These are phyloP conservation scores for Ustilago crameri DNA, from an alignment of 1,284 basidiomycete species.

Conservation along the genomic window DNA sequence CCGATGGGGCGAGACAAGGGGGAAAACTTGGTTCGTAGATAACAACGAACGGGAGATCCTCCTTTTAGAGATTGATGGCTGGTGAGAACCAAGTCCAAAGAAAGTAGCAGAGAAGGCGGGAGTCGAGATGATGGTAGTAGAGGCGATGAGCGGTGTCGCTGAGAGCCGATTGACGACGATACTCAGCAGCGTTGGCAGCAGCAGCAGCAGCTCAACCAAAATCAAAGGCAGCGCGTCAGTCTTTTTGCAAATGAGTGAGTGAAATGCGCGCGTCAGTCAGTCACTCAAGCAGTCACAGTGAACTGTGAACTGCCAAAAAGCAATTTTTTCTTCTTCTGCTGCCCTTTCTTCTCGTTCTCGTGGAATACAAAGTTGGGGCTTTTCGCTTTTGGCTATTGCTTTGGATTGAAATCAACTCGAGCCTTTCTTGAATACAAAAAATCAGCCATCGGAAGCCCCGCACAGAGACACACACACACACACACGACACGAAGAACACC, in stretches of 20 bases:
- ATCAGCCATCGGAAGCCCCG: neutral
- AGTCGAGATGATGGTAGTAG: conserved; percentile 41
- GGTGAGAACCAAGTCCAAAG: conserved; percentile 5
- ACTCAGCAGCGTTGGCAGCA: too few species aligned
- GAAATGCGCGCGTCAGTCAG: conserved; percentile 4
- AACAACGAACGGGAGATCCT: conserved; percentile 33
- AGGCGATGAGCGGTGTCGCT: neutral
- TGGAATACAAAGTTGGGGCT: neutral
- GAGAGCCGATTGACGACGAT: neutral
- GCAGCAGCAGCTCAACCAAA: too few species aligned
- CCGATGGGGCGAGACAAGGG: conserved; percentile 46
- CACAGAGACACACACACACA: neutral
- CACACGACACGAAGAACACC: neutral
- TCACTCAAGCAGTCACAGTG: too few species aligned
- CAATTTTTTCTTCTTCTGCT: conserved; percentile 10
- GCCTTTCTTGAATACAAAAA: neutral
- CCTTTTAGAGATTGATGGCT: conserved; percentile 17
- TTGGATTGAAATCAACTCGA: neutral
- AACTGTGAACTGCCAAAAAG: too few species aligned
- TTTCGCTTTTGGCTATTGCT: neutral
- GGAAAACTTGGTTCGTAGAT: conserved; percentile 31
- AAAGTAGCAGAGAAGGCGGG: conserved; percentile 48
- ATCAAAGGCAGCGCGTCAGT: conserved; percentile 3
- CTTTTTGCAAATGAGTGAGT: neutral
- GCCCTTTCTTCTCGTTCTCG: conserved; percentile 4